phyloP scores from a whole-genome alignment of 2,329 filamentous ascomycete genomes.

The Atkinsonella hypoxylon region DNA sequence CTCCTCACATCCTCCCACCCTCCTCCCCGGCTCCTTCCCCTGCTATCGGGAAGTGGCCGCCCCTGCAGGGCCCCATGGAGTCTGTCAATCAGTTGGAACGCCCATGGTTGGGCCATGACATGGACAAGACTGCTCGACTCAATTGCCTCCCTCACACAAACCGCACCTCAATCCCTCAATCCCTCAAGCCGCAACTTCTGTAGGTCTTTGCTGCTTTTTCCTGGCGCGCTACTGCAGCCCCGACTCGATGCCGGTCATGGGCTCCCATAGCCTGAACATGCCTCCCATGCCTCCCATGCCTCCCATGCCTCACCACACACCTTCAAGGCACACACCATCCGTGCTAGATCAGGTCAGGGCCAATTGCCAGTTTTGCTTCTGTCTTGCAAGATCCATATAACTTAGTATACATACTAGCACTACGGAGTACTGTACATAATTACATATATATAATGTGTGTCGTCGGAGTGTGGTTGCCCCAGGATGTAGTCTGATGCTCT shows the following conservation, averaged over 20 bases:
- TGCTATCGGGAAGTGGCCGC: slow-evolving; percentile 3
- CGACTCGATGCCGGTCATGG: neutral
- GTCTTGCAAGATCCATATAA: slow-evolving; percentile 3
- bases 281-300: neutral
- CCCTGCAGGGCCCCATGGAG: slow-evolving; percentile 4
- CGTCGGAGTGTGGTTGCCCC: neutral
- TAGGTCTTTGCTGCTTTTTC: slow-evolving; percentile 1
- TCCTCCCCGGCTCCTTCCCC: slow-evolving; percentile 4
- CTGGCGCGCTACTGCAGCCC: slow-evolving; percentile 1
- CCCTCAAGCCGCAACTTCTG: neutral
- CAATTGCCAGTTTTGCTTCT: slow-evolving; percentile 5
- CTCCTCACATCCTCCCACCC: too few relatives aligned
- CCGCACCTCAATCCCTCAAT: slow-evolving; percentile 1
- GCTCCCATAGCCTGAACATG: neutral
- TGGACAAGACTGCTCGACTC: neutral
- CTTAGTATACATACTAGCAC: neutral
- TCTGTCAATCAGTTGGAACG: slow-evolving; percentile 1
- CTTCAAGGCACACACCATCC: neutral
- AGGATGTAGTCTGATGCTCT: neutral
- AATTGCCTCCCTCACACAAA: neutral
- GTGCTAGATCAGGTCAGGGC: neutral
- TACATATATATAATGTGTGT: neutral
- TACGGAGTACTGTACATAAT: neutral
- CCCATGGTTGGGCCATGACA: neutral
- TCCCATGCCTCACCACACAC: neutral